A percentile compares a stretch with the other conserved stretches of the same genome.
phyloP scores from a whole-genome alignment of 2,329 filamentous ascomycete genomes.

The Trichoderma sp. region DNA sequence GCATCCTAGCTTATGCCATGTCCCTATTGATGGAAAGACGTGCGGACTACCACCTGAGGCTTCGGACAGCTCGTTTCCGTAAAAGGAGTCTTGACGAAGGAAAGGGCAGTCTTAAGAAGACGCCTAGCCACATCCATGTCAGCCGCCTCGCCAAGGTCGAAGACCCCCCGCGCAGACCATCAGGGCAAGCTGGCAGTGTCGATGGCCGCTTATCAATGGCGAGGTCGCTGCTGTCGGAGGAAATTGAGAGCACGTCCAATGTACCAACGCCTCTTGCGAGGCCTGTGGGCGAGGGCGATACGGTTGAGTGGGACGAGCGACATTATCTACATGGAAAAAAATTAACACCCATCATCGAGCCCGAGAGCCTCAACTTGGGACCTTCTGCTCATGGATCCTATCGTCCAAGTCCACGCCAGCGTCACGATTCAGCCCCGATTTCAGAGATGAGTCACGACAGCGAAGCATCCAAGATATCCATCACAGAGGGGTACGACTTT shows the following conservation, averaged over 20 bases:
- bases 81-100: conserved; percentile 33
- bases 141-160: conserved; percentile 33
- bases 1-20: conserved; percentile 56
- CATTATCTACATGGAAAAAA: conserved; percentile 36
- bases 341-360: conserved; percentile 49
- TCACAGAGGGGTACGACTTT: conserved; percentile 63
- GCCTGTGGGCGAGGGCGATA: conserved; percentile 43
- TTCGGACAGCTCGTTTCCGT: conserved; percentile 42
- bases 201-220: conserved; percentile 33
- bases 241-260: conserved; percentile 62
- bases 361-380: conserved; percentile 50
- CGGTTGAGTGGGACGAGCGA: conserved; percentile 24
- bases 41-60: conserved; percentile 56
- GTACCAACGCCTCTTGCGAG: conserved; percentile 57
- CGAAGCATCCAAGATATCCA: conserved; percentile 46
- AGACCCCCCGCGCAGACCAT: conserved; percentile 37
- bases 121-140: conserved; percentile 28
- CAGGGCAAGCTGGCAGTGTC: conserved; percentile 30
- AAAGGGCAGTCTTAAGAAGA: conserved; percentile 29
- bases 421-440: conserved; percentile 49
- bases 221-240: conserved; percentile 51
- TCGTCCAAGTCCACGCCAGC: conserved; percentile 39
- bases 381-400: conserved; percentile 43
- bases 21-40: conserved; percentile 52
- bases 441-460: conserved; percentile 52